Evolutionary conservation across 345 rosid genomes (phyloP).

Genomic region (Gossypium anomalum): DNA sequence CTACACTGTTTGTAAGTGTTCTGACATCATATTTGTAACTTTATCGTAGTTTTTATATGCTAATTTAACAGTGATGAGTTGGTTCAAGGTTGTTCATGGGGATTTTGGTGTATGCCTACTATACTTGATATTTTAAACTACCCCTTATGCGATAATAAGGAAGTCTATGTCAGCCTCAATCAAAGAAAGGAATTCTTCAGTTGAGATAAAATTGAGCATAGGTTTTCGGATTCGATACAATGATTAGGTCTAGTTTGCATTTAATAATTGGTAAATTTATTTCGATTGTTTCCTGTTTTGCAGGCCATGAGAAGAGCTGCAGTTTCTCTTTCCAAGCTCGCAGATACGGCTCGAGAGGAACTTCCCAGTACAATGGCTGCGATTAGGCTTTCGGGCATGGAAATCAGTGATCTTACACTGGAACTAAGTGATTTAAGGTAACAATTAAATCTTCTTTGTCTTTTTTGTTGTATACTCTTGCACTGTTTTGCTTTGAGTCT

Average conservation of each 20-base stretch:
- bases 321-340: constrained; percentile 77
- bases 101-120: not conserved
- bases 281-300: constrained; percentile 8
- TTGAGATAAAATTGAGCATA: not conserved
- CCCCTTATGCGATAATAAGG: not conserved
- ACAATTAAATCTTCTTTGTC: not conserved
- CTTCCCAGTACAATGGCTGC: not conserved
- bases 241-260: not conserved
- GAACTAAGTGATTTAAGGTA: constrained; percentile 90
- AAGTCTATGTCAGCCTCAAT: not conserved
- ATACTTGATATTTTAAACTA: not conserved
- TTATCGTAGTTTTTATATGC: not conserved
- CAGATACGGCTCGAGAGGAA: constrained; percentile 85
- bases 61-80: not conserved
- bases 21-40: not conserved
- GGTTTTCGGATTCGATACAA: not conserved
- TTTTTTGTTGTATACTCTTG: not conserved
- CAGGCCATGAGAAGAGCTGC: constrained; percentile 92
- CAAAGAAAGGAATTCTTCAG: not conserved
- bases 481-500: not conserved
- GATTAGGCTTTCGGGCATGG: constrained; percentile 63
- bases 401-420: constrained; percentile 90
- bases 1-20: constrained; percentile 73
- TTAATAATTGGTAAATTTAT: not conserved
- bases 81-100: not conserved